Evolutionary conservation across 495 filamentous ascomycete genomes (phyloP).

Genomic region (Penicillium desertorum): DNA sequence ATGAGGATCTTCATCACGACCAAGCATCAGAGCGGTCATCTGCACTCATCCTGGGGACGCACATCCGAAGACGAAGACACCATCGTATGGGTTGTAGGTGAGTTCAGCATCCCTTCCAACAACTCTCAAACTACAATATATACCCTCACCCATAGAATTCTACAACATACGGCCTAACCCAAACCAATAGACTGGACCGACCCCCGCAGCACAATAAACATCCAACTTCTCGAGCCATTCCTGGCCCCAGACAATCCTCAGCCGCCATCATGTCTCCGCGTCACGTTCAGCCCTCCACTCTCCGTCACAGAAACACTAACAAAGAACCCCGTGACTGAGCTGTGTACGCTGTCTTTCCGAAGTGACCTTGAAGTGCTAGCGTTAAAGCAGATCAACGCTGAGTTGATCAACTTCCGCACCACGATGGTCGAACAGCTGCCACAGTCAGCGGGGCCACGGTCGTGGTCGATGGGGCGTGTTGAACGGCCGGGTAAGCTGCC

Average conservation of each 20-base stretch:
- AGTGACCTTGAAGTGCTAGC: constrained; percentile 27
- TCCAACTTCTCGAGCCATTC: constrained; percentile 26
- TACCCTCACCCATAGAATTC: not conserved
- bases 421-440: constrained; percentile 33
- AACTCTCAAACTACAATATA: not conserved
- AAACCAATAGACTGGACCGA: constrained; percentile 40
- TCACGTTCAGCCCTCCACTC: constrained; percentile 37
- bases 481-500: constrained; percentile 41
- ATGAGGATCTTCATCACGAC: constrained; percentile 30
- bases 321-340: constrained; percentile 44
- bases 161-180: not conserved
- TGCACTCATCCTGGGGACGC: constrained; percentile 43
- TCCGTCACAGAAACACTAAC: constrained; percentile 32
- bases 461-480: constrained; percentile 46
- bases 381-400: constrained; percentile 23
- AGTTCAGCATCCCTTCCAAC: constrained; percentile 3
- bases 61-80: constrained; percentile 37
- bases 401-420: constrained; percentile 36
- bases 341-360: constrained; percentile 35
- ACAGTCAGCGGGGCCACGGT: constrained; percentile 36
- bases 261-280: constrained; percentile 27
- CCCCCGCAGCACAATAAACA: constrained; percentile 28
- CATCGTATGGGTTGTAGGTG: constrained; percentile 45
- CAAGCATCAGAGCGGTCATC: constrained; percentile 39
- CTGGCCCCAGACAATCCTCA: constrained; percentile 24